Base-by-base conservation (phyloP, 768 basidiomycete genomes). In the Thelephora ganbajun region DNA sequence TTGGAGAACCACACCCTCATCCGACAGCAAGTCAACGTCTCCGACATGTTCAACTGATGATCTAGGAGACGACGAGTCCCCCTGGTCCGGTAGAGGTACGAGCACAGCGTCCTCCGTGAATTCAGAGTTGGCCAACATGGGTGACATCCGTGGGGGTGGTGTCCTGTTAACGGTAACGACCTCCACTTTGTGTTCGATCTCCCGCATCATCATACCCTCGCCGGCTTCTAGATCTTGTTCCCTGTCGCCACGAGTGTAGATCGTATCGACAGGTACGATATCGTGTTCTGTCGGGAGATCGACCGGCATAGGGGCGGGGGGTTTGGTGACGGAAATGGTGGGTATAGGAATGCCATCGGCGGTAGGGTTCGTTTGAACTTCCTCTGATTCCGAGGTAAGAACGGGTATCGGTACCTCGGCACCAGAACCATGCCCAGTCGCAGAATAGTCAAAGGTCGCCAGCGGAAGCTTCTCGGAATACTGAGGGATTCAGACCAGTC, bases 251-350 rank as follows among this genome's bases (percentile, higher is more conserved):
- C 33, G 6, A 30, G 18, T 22, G 34, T n/a, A 39, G 35, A 45
- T n/a, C 33, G 44, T 45, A 30, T 48, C n/a, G n/a, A 42, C 9
- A 42, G 46, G n/a, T 11, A 33, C 30, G 36, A 50, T 16, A 57
- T 83, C 80, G 34, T 67, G 70, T 20, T 69, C 66, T 14, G 76
- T 83, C 1, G 86, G 86, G 16, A 89, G 66, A 46, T 72, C 70
- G 11, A 89, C 75, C 42, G 85, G 85, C 46, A 68, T 61, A 12
- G 86, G 86, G 0, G 73, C 77, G 2, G 85, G 83, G 7, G 80
- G 71, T 64, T 79, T 85, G 30, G 80, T 79, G 48, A 83, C 63
- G 18, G 79, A 73, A 47, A 81, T 77, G 12, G 65, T 69, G 20
- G 81, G 80, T 46, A 79, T 47, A 49, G 62, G 43, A 18, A 45